Percentiles rank a stretch among this genome's conserved stretches.
Evolutionary conservation across 148 eudicot species (phyloP).

Genomic region (Cornus suecica): DNA sequence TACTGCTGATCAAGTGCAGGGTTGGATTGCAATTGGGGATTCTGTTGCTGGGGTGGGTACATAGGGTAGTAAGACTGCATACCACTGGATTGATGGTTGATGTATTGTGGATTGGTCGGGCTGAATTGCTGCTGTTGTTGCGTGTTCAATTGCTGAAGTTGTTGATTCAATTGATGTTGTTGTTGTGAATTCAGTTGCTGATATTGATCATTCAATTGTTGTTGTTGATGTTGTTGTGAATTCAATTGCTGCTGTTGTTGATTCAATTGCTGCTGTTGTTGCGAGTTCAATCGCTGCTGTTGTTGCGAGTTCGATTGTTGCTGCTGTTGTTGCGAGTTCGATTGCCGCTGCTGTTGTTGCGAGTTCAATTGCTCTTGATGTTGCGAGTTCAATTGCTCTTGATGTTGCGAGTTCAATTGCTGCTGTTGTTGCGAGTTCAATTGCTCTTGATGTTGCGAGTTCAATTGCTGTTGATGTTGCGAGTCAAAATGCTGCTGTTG

Average conservation of each 20-base stretch:
- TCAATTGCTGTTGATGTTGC: not conserved
- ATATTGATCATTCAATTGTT: constrained; percentile 49
- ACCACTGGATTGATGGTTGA: constrained; percentile 51
- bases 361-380: constrained; percentile 50
- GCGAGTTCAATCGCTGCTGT: constrained; percentile 13
- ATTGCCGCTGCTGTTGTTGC: constrained; percentile 42
- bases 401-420: not conserved
- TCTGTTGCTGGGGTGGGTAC: constrained; percentile 66
- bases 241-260: constrained; percentile 39
- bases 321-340: too few relatives aligned
- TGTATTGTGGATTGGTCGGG: constrained; percentile 60
- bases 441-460: constrained; percentile 8
- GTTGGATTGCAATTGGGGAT: constrained; percentile 32
- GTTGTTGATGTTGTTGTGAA: too few relatives aligned
- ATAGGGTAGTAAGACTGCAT: constrained; percentile 52
- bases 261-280: constrained; percentile 55
- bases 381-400: not conserved
- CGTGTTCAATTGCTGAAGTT: not conserved
- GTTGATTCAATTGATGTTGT: constrained; percentile 16
- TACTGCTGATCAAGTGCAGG: constrained; percentile 46
- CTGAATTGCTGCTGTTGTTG: constrained; percentile 44
- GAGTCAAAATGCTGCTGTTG: constrained; percentile 58
- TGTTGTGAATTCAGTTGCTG: not conserved
- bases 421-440: constrained; percentile 15
- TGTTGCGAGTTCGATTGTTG: not conserved